phyloP scores from a whole-genome alignment of 2,329 filamentous ascomycete genomes.

The Dendrostoma leiphaemia region DNA sequence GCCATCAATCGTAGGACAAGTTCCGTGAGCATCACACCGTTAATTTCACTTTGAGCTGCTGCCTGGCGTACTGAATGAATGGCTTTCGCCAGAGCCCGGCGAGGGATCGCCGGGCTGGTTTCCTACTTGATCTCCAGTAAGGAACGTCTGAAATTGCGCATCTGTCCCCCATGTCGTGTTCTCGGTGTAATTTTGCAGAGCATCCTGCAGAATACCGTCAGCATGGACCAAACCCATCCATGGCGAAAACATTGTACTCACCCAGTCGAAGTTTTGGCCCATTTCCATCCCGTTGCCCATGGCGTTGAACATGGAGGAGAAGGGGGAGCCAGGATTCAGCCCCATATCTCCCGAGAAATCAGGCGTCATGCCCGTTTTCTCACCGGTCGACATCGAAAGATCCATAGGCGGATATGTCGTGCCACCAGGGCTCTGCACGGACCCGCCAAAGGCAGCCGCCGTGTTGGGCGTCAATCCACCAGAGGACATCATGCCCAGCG shows the following conservation, averaged over 20 bases:
- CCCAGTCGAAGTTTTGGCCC: conserved; percentile 57
- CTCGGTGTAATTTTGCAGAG: conserved; percentile 57
- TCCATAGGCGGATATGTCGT: conserved; percentile 45
- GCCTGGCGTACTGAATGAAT: conserved; percentile 16
- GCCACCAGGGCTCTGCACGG: conserved; percentile 37
- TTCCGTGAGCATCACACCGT: no score
- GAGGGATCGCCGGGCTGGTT: conserved; percentile 10
- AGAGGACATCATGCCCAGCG: conserved; percentile 39
- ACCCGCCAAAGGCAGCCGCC: conserved; percentile 24
- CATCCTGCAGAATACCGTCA: conserved; percentile 39
- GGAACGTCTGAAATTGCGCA: conserved; percentile 51
- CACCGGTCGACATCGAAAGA: conserved; percentile 30
- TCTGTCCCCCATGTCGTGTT: conserved; percentile 52
- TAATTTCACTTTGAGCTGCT: conserved; percentile 14
- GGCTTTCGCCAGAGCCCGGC: conserved; percentile 16
- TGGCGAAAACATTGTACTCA: conserved; percentile 31
- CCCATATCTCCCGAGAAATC: conserved; percentile 35
- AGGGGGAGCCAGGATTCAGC: conserved; percentile 41
- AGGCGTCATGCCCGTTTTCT: conserved; percentile 32
- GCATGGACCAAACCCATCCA: background rate
- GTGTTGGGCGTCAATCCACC: conserved; percentile 33
- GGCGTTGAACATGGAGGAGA: conserved; percentile 53
- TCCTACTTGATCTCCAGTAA: conserved; percentile 24
- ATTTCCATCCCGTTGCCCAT: conserved; percentile 44
- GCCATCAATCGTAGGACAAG: no score